A percentile compares a stretch with the other conserved stretches of the same genome.
Conservation (phyloP, 768 basidiomycete genomes). For the Paxillus involutus region DNA sequence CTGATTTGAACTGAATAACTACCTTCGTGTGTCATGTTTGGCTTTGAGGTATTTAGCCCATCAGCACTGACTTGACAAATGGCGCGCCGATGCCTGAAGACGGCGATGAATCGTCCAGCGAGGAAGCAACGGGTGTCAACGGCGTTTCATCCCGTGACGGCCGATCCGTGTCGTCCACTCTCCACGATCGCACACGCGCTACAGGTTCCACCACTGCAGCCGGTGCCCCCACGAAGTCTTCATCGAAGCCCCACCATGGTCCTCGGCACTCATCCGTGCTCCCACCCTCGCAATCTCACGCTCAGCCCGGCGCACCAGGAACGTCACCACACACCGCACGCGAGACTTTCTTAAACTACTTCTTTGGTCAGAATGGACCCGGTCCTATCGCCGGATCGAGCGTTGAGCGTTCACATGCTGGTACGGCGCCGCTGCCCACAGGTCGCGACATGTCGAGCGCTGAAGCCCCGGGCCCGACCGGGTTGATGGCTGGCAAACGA, state of each 20-base stretch:
- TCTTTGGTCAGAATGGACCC: slow-evolving; percentile 90
- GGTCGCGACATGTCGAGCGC: slow-evolving; percentile 65
- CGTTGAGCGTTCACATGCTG: slow-evolving; percentile 37
- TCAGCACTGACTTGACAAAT: slow-evolving; percentile 62
- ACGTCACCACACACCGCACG: slow-evolving; percentile 58
- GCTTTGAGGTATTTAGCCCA: slow-evolving; percentile 43
- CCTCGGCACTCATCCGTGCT: slow-evolving; percentile 33
- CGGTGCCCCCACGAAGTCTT: slow-evolving; percentile 24
- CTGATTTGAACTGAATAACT: slow-evolving; percentile 15
- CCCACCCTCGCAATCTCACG: slow-evolving; percentile 32
- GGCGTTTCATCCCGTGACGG: slow-evolving; percentile 52
- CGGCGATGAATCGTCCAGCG: slow-evolving; percentile 64
- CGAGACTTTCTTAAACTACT: slow-evolving; percentile 95
- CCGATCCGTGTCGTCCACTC: slow-evolving; percentile 75
- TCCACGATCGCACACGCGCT: slow-evolving; percentile 72
- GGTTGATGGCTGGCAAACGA: slow-evolving; percentile 66
- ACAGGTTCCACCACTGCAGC: slow-evolving; percentile 35
- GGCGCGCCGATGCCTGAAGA: slow-evolving; percentile 52
- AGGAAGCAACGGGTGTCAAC: slow-evolving; percentile 54
- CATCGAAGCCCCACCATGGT: slow-evolving; percentile 29
- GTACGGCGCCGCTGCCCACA: slow-evolving; percentile 41
- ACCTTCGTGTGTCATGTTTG: slow-evolving; percentile 9
- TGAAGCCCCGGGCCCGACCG: slow-evolving; percentile 51
- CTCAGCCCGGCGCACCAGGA: slow-evolving; percentile 33
- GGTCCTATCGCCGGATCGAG: slow-evolving; percentile 66